A percentile compares a stretch with the other conserved stretches of the same genome.
Evolutionary conservation across 2,329 filamentous ascomycete genomes (phyloP).

Genomic region (Chaetomium globosum): DNA sequence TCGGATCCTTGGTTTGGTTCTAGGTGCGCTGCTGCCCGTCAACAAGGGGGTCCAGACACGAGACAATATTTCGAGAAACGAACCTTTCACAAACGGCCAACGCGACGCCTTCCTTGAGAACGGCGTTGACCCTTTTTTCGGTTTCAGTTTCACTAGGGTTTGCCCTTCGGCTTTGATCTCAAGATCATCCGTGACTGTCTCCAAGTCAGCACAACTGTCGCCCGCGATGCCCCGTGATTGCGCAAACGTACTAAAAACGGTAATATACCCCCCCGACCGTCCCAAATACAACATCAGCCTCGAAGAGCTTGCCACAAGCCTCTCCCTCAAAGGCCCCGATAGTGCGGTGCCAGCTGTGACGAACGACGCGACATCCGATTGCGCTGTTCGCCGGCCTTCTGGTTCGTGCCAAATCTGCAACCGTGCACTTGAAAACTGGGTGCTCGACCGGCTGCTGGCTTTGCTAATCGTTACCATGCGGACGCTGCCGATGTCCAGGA

Average conservation of each 20-base stretch:
- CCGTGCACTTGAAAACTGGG: slow-evolving; percentile 37
- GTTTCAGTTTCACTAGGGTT: slow-evolving; percentile 39
- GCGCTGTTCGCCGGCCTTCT: slow-evolving; percentile 27
- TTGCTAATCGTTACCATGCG: slow-evolving; percentile 35
- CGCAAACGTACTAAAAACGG: slow-evolving; percentile 35
- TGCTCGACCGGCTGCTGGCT: slow-evolving; percentile 32
- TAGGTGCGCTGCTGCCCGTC: slow-evolving; percentile 31
- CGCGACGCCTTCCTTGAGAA: slow-evolving; percentile 35
- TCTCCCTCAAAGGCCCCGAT: slow-evolving; percentile 37
- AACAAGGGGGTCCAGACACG: slow-evolving; percentile 2
- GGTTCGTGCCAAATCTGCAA: slow-evolving; percentile 41
- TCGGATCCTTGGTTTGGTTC: slow-evolving; percentile 33
- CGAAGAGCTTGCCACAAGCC: slow-evolving; percentile 34
- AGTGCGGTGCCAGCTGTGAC: slow-evolving; percentile 39
- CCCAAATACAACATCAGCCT: slow-evolving; percentile 39
- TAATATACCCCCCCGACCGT: slow-evolving; percentile 38
- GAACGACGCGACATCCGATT: slow-evolving; percentile 37
- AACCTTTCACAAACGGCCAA: slow-evolving; percentile 38
- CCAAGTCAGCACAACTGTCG: slow-evolving; percentile 4
- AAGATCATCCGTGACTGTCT: slow-evolving; percentile 38
- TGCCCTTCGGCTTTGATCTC: slow-evolving; percentile 36
- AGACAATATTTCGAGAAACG: slow-evolving; percentile 8
- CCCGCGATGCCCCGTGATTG: not conserved
- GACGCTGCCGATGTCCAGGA: slow-evolving; percentile 39
- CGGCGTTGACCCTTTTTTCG: slow-evolving; percentile 34